Evolutionary conservation across 1,284 basidiomycete genomes (phyloP), one percentile per base, ranked within the genome.

Genomic region (Paramarasmius palmivorus): DNA sequence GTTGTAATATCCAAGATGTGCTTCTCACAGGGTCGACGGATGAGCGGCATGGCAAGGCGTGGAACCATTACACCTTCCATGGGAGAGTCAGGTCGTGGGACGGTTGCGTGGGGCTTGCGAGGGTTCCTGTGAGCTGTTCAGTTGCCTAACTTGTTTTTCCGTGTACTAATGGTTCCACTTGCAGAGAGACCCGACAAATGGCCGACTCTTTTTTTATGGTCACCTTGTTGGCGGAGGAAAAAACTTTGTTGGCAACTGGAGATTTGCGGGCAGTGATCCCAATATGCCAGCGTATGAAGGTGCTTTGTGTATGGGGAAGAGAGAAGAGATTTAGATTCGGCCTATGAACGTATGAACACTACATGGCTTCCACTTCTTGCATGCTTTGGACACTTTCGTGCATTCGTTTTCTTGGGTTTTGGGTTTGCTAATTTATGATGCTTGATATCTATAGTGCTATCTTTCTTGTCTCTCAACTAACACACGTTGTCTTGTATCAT

Each of bases 181-280:
- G 26, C 52, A 63, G 56, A 52, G 56, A 22, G 62, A 62, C 50
- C 58, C 57, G 32, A 59, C 55, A 10, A 59, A 66, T 8, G 79
- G 78, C 42, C 63, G 73, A 10, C 74, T 77, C 63, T 75, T 90
- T 47, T 84, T 90, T 60, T 86, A 83, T 35, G 88, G 88, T 2
- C 89, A 88, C 63, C 56, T 90, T 41, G 75, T 84, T 12, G 86
- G 81, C 0, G 78, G 44, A 12, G 44, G 78, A 12, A 70, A 78
- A 57, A 86, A 79, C 53, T 79, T 90, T 58, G 84, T 88, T 10
- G 88, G 88, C 6, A 84, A 81, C 52, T 90, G 88, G 88, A 74
- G 87, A 35, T 58, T 71, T 19, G 70, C 69, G 3, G 59, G 61
- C 7, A 40, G 59, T 4, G 77, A 81, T 46, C 71, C 73, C 1